Conservation (phyloP, 2,329 filamentous ascomycete species). For the Lachnellula subtilissima region DNA sequence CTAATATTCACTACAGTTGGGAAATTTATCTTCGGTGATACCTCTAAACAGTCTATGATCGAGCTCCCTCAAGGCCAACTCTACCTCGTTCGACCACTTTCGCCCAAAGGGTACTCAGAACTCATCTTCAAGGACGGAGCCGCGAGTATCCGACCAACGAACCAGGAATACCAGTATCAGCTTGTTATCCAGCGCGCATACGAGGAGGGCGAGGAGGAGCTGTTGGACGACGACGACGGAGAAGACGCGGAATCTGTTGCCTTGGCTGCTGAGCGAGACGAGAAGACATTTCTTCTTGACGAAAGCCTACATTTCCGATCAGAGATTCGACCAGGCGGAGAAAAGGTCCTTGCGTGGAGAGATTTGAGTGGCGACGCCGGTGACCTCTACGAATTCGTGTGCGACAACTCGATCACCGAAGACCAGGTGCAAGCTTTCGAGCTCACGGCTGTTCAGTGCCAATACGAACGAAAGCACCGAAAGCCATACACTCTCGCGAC, state of each 20-base stretch:
- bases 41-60: slow-evolving; percentile 79
- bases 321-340: slow-evolving; percentile 72
- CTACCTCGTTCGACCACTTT: slow-evolving; percentile 90
- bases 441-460: slow-evolving; percentile 80
- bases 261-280: slow-evolving; percentile 80
- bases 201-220: slow-evolving; percentile 93
- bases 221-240: slow-evolving; percentile 82
- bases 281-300: slow-evolving; percentile 96
- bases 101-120: slow-evolving; percentile 95
- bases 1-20: slow-evolving; percentile 54
- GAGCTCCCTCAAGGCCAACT: slow-evolving; percentile 94
- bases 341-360: slow-evolving; percentile 88
- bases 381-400: slow-evolving; percentile 97
- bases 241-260: slow-evolving; percentile 74
- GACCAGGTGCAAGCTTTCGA: slow-evolving; percentile 77
- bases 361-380: slow-evolving; percentile 90
- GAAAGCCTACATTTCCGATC: slow-evolving; percentile 83
- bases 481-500: slow-evolving; percentile 75
- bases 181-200: slow-evolving; percentile 94
- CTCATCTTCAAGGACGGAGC: slow-evolving; percentile 98
- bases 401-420: slow-evolving; percentile 66
- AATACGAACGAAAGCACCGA: slow-evolving; percentile 95
- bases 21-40: slow-evolving; percentile 85
- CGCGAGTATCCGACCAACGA: slow-evolving; percentile 85
- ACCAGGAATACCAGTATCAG: slow-evolving; percentile 95